Evolutionary conservation across 2,329 filamentous ascomycete genomes (phyloP).

Genomic region (Ascochyta rabiei): DNA sequence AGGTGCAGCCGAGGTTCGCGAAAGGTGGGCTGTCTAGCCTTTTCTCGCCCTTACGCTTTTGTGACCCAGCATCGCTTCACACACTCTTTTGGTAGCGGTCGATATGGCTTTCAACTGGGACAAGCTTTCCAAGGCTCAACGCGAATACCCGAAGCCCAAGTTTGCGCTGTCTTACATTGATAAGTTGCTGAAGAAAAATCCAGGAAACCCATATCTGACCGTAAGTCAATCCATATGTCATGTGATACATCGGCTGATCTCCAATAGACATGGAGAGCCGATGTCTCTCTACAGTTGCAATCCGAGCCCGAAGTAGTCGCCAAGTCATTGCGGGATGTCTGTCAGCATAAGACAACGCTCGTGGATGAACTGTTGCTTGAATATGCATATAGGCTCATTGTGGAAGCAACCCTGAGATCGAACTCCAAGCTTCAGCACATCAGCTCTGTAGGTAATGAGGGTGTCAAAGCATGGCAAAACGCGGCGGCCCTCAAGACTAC

Average conservation of each 20-base stretch:
- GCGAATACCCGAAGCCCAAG: constrained; percentile 44
- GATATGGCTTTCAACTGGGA: constrained; percentile 47
- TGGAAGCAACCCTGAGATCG: constrained; percentile 25
- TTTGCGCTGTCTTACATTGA: constrained; percentile 40
- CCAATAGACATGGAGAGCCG: constrained; percentile 41
- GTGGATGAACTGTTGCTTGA: constrained; percentile 35
- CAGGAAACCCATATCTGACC: constrained; percentile 44
- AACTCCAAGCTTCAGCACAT: constrained; percentile 3
- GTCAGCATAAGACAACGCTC: constrained; percentile 29
- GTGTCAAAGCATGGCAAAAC: constrained; percentile 37
- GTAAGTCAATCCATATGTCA: constrained; percentile 19
- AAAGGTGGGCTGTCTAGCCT: constrained; percentile 24
- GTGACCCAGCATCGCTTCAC: constrained; percentile 3
- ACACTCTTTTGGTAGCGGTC: constrained; percentile 1
- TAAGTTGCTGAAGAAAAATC: constrained; percentile 45
- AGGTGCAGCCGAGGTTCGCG: constrained; percentile 22
- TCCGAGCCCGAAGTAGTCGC: constrained; percentile 16
- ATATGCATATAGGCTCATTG: constrained; percentile 34
- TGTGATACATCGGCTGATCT: constrained; percentile 3
- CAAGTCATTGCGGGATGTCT: constrained; percentile 23
- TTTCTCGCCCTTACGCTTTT: constrained; percentile 18
- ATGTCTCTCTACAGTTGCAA: constrained; percentile 29
- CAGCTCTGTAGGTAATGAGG: constrained; percentile 26
- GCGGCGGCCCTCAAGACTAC: constrained; percentile 32
- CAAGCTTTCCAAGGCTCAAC: constrained; percentile 39